These are phyloP conservation scores for Jaenimonas drosophilae DNA, from an alignment of 208 protist genomes.

Conservation along the genomic window DNA sequence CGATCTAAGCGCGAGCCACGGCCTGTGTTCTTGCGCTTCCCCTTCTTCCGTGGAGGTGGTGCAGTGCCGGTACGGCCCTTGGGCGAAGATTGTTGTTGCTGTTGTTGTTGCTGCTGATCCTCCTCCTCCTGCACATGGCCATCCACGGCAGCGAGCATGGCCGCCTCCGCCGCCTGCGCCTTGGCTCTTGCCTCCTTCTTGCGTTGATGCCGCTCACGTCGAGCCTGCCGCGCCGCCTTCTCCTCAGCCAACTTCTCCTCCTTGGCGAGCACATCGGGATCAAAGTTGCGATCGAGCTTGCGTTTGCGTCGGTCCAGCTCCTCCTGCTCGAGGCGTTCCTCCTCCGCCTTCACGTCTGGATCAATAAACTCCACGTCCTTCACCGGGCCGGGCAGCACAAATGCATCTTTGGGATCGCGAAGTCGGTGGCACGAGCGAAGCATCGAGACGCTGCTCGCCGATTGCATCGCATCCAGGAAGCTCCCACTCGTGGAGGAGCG, in stretches of 20 bases:
- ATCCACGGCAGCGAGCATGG: background rate
- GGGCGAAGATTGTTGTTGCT: background rate
- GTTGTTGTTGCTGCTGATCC: background rate
- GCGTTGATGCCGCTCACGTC: slow-evolving; percentile 1
- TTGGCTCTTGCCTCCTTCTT: slow-evolving; percentile 1
- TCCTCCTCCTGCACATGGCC: background rate
- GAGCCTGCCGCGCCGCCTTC: slow-evolving; percentile 5
- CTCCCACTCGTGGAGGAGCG: background rate
- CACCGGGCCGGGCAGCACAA: slow-evolving; percentile 11
- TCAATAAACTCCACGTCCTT: slow-evolving; percentile 2
- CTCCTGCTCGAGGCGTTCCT: slow-evolving; percentile 7
- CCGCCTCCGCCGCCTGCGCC: background rate
- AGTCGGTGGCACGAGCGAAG: slow-evolving; percentile 35
- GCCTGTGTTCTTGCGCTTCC: slow-evolving; percentile 1
- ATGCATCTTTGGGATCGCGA: slow-evolving; percentile 19
- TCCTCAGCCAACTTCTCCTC: slow-evolving; percentile 3
- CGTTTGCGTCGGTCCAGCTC: slow-evolving; percentile 5
- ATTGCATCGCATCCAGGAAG: background rate
- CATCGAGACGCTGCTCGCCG: background rate
- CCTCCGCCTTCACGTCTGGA: background rate
- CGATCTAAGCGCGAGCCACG: background rate
- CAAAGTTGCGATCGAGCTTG: slow-evolving; percentile 13
- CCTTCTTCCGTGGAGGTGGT: background rate
- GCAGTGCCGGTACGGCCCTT: background rate
- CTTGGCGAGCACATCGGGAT: slow-evolving; percentile 8